Conservation (phyloP, 352 stramenopile species). For the Globisporangium viniferum region DNA sequence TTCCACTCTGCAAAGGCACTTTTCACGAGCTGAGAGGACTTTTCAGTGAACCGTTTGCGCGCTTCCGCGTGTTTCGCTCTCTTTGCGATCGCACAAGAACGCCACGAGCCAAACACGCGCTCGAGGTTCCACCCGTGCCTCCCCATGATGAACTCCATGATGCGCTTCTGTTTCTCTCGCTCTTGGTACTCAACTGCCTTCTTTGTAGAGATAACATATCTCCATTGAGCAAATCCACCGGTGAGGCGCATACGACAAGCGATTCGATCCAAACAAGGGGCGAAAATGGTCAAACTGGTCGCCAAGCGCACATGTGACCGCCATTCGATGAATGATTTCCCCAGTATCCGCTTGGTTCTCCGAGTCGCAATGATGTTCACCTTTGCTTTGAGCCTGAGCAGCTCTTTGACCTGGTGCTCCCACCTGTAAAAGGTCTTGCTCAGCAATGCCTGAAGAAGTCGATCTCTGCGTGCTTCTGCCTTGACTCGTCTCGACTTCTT, state of each 20-base stretch:
- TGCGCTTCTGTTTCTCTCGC: conserved; percentile 26
- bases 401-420: neutral
- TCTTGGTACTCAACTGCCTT: conserved; percentile 12
- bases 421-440: neutral
- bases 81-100: conserved; percentile 11
- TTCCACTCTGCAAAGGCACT: neutral
- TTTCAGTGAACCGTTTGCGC: neutral
- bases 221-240: conserved; percentile 13
- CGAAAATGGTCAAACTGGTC: neutral
- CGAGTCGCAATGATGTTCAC: neutral
- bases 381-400: neutral
- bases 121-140: conserved; percentile 25
- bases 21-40: neutral
- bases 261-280: conserved; percentile 7
- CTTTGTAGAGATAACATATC: conserved; percentile 8
- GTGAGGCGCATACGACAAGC: neutral
- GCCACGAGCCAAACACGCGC: conserved; percentile 33
- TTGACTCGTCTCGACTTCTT: neutral
- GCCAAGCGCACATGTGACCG: neutral
- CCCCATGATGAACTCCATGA: conserved; percentile 35
- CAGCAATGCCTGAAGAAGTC: neutral
- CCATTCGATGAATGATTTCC: neutral
- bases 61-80: conserved; percentile 7
- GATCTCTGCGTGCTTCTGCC: neutral
- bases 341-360: neutral